Percentiles rank a stretch among this genome's conserved stretches.
Conservation (phyloP, 2,329 filamentous ascomycete species). For the Pestalotiopsis sp. region DNA sequence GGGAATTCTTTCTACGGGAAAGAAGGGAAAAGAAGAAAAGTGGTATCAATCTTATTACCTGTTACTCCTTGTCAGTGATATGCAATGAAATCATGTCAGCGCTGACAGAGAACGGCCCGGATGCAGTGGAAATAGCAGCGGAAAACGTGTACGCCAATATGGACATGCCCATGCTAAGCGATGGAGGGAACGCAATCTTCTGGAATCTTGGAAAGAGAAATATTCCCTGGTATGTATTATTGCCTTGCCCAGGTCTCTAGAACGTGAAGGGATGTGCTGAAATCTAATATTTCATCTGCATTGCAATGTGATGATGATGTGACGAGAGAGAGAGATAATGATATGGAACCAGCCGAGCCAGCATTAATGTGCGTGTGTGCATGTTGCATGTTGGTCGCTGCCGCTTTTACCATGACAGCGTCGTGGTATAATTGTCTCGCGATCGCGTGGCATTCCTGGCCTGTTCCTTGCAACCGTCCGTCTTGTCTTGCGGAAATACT, state of each 20-base stretch:
- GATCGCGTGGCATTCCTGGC: neutral
- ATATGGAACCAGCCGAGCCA: neutral
- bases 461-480: neutral
- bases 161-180: neutral
- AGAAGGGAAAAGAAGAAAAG: too few species aligned
- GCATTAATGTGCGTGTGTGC: neutral
- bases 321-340: neutral
- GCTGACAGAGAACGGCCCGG: neutral
- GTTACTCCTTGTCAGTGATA: neutral
- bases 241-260: too few species aligned
- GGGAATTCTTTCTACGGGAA: neutral
- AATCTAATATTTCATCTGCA: neutral
- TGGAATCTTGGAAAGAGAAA: neutral
- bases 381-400: neutral
- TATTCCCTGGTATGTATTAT: neutral
- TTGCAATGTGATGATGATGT: neutral
- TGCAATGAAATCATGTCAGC: neutral
- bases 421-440: neutral
- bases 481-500: neutral
- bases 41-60: too few species aligned
- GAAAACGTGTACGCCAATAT: neutral
- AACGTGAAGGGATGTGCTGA: too few species aligned
- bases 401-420: neutral
- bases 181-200: constrained; percentile 1
- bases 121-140: neutral